Evolutionary conservation across 495 filamentous ascomycete species (phyloP), one percentile per base, ranked within the genome.

Genomic region (Aspergillus carlsbadensis): DNA sequence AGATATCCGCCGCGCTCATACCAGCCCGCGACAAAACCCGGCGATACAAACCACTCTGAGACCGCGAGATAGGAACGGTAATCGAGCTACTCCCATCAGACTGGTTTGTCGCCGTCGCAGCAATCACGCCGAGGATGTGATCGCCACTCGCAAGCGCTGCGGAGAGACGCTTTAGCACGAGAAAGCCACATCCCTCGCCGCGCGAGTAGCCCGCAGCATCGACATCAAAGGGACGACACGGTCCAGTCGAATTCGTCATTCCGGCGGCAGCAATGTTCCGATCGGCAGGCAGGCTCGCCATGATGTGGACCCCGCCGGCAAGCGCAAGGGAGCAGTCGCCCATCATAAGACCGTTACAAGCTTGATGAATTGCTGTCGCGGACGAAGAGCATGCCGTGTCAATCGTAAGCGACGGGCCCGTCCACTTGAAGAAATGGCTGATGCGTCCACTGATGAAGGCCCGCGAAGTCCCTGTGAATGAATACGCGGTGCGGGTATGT

Each of bases 151-250:
- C 70, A 24, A 84, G 41, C 0, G 87, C 87, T 62, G 81, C 77
- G 6, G 79, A 71, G 0, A 88, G 72, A 1, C 75, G 71, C 69
- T 88, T 88, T n/a, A 90, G 69, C 7, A 87, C 68, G 15, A 90
- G 75, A 6, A 83, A 76, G 0, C 80, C 87, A 17, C 76, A 80
- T 18, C 76, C 81, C 49, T 90, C 87, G 2, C 78, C 82, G 43
- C 87, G 79, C 63, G 84, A 87, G 65, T 90, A 90, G 0, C 87
- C 87, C 60, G 87, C 80, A 7, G 85, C 85, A 22, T 71, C 71
- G 45, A 79, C 75, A 61, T 88, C 85, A 56, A 88, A 89, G 0
- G 87, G 76, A 33, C 87, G 86, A 61, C 86, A 90, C 0, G 50
- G 11, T 0, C 72, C 71, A 0, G 65, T 70, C 0, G 62, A 55